phyloP scores from a whole-genome alignment of 331 rosid genomes.

The Arachis monticola region DNA sequence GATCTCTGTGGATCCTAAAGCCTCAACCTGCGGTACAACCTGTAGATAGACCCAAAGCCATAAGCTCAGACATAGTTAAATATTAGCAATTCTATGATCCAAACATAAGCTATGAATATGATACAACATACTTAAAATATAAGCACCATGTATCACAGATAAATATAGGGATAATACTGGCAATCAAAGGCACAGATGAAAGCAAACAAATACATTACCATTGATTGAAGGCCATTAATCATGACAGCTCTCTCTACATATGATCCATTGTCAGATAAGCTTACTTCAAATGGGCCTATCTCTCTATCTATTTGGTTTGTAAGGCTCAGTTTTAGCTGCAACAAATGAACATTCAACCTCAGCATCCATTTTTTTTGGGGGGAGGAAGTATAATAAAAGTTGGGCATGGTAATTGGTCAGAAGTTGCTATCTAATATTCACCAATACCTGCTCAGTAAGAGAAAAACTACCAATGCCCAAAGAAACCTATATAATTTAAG shows the following conservation, averaged over 20 bases:
- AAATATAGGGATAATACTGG: conserved; percentile 16
- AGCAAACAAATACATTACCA: conserved; percentile 58
- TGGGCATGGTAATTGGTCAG: conserved; percentile 23
- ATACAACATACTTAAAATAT: background rate
- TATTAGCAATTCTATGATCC: conserved; percentile 16
- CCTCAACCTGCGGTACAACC: conserved; percentile 77
- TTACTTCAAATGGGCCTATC: conserved; percentile 91
- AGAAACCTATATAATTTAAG: conserved; percentile 27
- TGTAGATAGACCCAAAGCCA: conserved; percentile 45
- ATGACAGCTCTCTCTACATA: conserved; percentile 61
- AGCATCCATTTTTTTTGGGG: conserved; percentile 6
- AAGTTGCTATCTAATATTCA: conserved; percentile 32
- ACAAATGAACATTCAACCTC: conserved; percentile 45
- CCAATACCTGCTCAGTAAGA: conserved; percentile 31
- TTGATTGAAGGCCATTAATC: conserved; percentile 86
- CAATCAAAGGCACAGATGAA: conserved; percentile 29
- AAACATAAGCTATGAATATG: conserved; percentile 31
- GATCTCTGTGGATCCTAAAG: conserved; percentile 72
- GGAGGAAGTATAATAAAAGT: background rate
- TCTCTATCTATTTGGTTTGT: conserved; percentile 76
- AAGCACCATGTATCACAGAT: conserved; percentile 12
- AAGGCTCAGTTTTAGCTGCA: conserved; percentile 80
- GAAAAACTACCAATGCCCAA: conserved; percentile 22
- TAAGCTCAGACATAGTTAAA: conserved; percentile 35
- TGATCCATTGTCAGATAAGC: conserved; percentile 59